These are phyloP conservation scores for Neurospora sublineolata DNA, from an alignment of 495 filamentous ascomycete genomes.

Conservation along the genomic window DNA sequence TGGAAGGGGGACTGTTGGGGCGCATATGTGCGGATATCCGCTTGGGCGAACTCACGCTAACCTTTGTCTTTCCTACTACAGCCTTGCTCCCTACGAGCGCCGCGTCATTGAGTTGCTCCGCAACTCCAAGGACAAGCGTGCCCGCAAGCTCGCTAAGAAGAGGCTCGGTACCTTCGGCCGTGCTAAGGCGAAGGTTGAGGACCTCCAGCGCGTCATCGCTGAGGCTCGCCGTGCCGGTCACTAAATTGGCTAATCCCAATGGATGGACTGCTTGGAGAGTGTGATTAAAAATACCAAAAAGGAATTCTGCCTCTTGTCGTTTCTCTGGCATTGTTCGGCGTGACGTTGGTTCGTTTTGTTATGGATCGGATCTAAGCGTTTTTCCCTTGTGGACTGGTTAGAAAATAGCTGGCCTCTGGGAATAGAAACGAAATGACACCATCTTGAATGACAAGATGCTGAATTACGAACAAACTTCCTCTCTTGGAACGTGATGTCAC, in stretches of 20 bases:
- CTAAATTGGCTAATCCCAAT: conserved; percentile 38
- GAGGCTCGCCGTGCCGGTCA: conserved; percentile 76
- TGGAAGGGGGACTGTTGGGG: not conserved
- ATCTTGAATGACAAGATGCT: conserved; percentile 6
- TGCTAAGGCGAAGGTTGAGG: conserved; percentile 98
- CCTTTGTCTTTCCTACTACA: conserved; percentile 9
- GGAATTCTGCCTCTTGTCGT: conserved; percentile 12
- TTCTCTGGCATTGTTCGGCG: conserved; percentile 10
- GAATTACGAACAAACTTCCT: not conserved
- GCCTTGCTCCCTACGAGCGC: conserved; percentile 90
- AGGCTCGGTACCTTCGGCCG: conserved; percentile 95
- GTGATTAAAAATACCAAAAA: conserved; percentile 3
- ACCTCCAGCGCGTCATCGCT: conserved; percentile 92
- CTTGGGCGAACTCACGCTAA: conserved; percentile 4
- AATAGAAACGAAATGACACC: conserved; percentile 3
- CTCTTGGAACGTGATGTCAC: not conserved
- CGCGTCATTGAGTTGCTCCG: conserved; percentile 96
- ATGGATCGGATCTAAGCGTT: conserved; percentile 1
- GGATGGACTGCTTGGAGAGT: not conserved
- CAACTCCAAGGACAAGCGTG: conserved; percentile 98
- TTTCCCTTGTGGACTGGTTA: conserved; percentile 2
- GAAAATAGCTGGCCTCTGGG: conserved; percentile 6
- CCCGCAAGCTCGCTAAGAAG: conserved; percentile 98
- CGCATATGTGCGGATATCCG: not conserved
- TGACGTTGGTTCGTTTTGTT: conserved; percentile 4